Evolutionary conservation across 1,284 basidiomycete genomes (phyloP), one percentile per base, ranked within the genome.

Genomic region (Ustilago trichophora): DNA sequence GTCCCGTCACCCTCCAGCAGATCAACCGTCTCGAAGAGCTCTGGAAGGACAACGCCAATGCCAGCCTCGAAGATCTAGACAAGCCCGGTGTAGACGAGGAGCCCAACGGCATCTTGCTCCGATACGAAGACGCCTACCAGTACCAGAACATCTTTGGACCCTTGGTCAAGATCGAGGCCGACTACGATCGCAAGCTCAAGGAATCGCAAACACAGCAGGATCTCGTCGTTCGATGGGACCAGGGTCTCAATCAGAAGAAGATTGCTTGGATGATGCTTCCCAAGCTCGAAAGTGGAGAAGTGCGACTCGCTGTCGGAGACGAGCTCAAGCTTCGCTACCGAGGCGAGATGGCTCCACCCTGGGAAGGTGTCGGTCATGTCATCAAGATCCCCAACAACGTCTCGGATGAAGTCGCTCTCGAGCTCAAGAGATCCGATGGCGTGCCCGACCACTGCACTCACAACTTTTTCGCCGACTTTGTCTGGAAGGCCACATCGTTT

Each of bases 311-410:
- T 0, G 93, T 97, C 11, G 96, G 96, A 24, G 96, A 99, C 80
- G 96, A 99, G 82, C 83, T 99, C 65, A 86, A 93, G 72, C 82
- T 99, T 76, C 88, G 91, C 74, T 98, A 98, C 80, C 85, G 88
- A 27, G 96, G 95, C 9, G 90, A 93, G 77, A 73, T 94, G 78
- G 89, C 92, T 76, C 50, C 55, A 7, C 54, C 64, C 9, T 98
- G 96, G 96, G 94, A 98, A 77, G 94, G 94, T 1, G 90, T 94
- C 18, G 95, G 96, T 0, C 93, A 97, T 83, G 96, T 99, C 68
- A 90, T 98, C 85, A 98, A 98, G 85, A 93, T 98, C 53, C 95
- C 95, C n/a, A 98, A 98, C 84, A 98, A 97, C 82, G 90, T 96
- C 13, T 97, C 94, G 13, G 96, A 98, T 82, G 96, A 98, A 83